phyloP scores from a whole-genome alignment of 2,329 filamentous ascomycete genomes.

The Daldinia eschscholtzii region DNA sequence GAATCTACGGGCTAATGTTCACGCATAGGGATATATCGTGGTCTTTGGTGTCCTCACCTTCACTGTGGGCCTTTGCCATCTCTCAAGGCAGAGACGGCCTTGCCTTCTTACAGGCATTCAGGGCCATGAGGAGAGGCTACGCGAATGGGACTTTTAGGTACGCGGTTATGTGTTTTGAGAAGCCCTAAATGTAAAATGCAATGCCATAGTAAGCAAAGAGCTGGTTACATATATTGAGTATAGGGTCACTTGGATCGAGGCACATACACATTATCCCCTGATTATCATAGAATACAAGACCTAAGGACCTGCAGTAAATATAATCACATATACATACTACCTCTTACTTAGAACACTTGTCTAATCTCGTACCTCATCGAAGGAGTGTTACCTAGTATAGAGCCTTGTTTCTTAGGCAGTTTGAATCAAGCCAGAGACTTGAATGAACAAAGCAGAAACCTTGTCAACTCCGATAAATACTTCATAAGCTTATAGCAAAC shows the following conservation, averaged over 20 bases:
- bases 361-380: background rate
- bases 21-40: conserved; percentile 70
- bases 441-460: background rate
- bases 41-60: conserved; percentile 69
- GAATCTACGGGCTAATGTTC: background rate
- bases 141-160: conserved; percentile 70
- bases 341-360: background rate
- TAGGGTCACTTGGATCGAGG: background rate
- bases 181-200: conserved; percentile 49
- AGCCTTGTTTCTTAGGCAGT: background rate
- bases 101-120: conserved; percentile 71
- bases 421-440: background rate
- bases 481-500: too few species aligned
- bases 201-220: background rate
- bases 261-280: background rate
- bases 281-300: background rate
- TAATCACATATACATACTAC: background rate
- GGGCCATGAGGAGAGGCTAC: conserved; percentile 71
- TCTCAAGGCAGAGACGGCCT: conserved; percentile 71
- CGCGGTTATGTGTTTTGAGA: conserved; percentile 69
- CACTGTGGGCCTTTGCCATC: conserved; percentile 71
- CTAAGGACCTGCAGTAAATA: background rate
- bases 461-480: background rate
- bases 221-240: background rate
- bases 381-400: background rate